These are phyloP conservation scores for Apodospora peruviana DNA, from an alignment of 495 filamentous ascomycete species.

Conservation along the genomic window DNA sequence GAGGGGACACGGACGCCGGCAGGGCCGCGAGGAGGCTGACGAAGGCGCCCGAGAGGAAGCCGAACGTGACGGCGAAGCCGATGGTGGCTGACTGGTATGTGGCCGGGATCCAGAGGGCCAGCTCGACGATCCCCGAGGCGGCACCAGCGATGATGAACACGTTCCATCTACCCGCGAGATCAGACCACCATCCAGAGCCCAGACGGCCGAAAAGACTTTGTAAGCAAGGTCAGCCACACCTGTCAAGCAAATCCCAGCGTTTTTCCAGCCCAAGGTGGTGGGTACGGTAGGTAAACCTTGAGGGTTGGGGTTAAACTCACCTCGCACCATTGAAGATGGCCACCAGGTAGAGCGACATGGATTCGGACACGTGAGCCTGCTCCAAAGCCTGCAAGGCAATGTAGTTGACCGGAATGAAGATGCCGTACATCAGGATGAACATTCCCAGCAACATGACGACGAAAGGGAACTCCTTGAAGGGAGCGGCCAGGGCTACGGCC, in stretches of 20 bases:
- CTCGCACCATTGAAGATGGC: conserved; percentile 55
- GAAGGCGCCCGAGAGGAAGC: conserved; percentile 9
- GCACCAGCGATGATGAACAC: conserved; percentile 41
- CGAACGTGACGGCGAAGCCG: conserved; percentile 10
- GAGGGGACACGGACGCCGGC: conserved; percentile 5
- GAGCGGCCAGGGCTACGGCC: conserved; percentile 2
- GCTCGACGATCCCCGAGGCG: conserved; percentile 46
- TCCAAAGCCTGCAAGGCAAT: conserved; percentile 47
- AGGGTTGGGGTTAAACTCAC: conserved; percentile 5
- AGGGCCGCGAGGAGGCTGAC: conserved; percentile 8
- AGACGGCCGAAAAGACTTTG: conserved; percentile 49
- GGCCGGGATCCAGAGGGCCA: conserved; percentile 53
- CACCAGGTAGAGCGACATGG: conserved; percentile 54
- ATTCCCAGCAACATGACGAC: conserved; percentile 13
- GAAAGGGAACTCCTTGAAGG: conserved; percentile 38
- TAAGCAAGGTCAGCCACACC: not conserved
- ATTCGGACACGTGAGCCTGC: conserved; percentile 45
- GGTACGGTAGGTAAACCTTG: conserved; percentile 3
- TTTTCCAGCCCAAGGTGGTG: no score
- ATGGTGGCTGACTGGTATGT: conserved; percentile 4
- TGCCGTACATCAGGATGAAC: conserved; percentile 51
- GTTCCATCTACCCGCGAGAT: conserved; percentile 59
- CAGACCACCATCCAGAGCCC: conserved; percentile 53
- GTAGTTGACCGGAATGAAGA: conserved; percentile 60
- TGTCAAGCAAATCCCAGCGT: not conserved